Base-by-base conservation (phyloP, 2,329 filamentous ascomycete genomes). In the Sporothrix protearum region DNA sequence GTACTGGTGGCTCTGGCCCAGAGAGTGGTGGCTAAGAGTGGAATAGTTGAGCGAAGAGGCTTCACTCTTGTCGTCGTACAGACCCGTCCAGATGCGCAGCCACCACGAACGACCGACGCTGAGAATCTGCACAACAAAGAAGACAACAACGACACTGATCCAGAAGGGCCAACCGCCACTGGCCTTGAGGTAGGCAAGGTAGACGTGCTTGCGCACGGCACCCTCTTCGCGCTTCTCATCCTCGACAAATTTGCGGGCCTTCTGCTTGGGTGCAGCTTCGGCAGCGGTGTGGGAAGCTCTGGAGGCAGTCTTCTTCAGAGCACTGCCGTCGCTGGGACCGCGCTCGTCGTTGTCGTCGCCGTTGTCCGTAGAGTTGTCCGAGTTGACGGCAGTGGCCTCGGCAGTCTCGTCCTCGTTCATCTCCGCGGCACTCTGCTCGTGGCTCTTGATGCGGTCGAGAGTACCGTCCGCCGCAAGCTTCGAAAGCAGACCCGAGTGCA, bases 191-290 rank as follows among this genome's bases (percentile, higher is more conserved):
- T 94, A 96, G 0, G 85, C 84, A 14, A 82, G 77, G 74, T 94
- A 95, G n/a, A 94, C 85, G 7, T 83, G 83, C 28, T 83, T 83
- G 75, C 90, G 90, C 42, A 95, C 88, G 5, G 89, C 86, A 0
- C 92, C 92, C 69, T 86, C 86, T 77, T 93, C 91, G 71, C 89
- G 86, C n/a, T 82, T 83, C 78, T 96, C 92, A 2, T 93, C 91
- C 77, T 93, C 89, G 33, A 92, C 87, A 75, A 94, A 95, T 78
- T 93, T 91, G 74, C 88, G 89, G 0, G 88, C 85, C 5, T 80
- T 79, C 22, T 87, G 88, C 66, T 83, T 83, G 51, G 88, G 78
- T 5, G 36, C 47, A 5, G 68, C 49, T n/a, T 69, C 59, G 8
- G 30, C 28, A 8, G 68, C 61, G n/a, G 72, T 14, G 30, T 69